Evolutionary conservation across 352 stramenopile genomes (phyloP), one percentile per base, ranked within the genome.

Genomic region (Phytophthora rubi): DNA sequence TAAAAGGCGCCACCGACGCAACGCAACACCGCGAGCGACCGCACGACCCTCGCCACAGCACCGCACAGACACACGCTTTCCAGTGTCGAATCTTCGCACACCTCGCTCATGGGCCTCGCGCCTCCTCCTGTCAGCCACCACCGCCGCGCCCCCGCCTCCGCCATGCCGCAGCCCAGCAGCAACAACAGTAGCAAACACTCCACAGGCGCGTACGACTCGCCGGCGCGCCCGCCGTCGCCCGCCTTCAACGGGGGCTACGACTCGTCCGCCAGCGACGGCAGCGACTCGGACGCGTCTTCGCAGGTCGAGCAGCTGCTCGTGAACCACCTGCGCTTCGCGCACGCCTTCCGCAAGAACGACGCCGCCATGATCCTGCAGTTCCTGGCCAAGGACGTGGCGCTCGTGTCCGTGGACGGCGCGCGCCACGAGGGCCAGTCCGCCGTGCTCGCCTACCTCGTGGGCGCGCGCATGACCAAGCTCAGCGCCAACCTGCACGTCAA

Each of bases 291-390:
- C n/a, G 48, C n/a, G 10, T 67, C 63, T 0, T 62, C 71, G 18
- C 59, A 78, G 47, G 57, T 85, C 4, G 81, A 90, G 56, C 71
- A 86, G 37, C 62, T 91, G 15, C 67, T 91, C 28, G 52, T 88
- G 51, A 80, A 83, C 68, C 85, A 93, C 65, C 54, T 85, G 33
- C 76, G 73, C 56, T 91, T 93, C 52, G 82, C 85, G 13, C 80
- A 83, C 54, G 85, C 83, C 13, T 87, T 91, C 77, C 88, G 88
- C 63, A 76, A 90, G 73, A 94, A 91, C 66, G 86, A 94, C 79
- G 73, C 83, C 3, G 80, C 82, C 26, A 77, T 79, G 75, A 81
- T 94, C 47, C 63, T 90, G 58, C 78, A 85, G 37, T 91, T 89
- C 56, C 73, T 94, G 52, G 72, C 79, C 59, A 81, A 84, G 42